These are phyloP conservation scores for Ilyonectria robusta DNA, from an alignment of 2,329 filamentous ascomycete genomes.

Conservation along the genomic window DNA sequence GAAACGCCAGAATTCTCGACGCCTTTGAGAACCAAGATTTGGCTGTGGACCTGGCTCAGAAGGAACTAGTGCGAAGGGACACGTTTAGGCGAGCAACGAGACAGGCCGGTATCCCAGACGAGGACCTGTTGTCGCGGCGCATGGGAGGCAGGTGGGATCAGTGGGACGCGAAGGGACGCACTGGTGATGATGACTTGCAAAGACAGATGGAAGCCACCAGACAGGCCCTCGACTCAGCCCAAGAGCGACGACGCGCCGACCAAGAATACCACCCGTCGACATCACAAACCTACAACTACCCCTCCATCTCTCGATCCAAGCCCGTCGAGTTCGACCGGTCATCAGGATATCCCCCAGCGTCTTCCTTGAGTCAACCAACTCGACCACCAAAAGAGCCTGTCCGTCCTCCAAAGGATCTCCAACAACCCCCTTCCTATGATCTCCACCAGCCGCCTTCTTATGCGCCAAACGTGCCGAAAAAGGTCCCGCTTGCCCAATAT, in stretches of 20 bases:
- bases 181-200: slow-evolving; percentile 60
- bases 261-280: slow-evolving; percentile 47
- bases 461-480: slow-evolving; percentile 48
- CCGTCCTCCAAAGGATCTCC: slow-evolving; percentile 43
- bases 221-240: slow-evolving; percentile 58
- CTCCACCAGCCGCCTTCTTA: slow-evolving; percentile 27
- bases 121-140: slow-evolving; percentile 70
- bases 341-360: slow-evolving; percentile 31
- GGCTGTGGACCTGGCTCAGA: slow-evolving; percentile 81
- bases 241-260: slow-evolving; percentile 43
- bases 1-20: slow-evolving; percentile 73
- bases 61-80: slow-evolving; percentile 79
- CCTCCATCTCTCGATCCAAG: slow-evolving; percentile 67
- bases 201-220: slow-evolving; percentile 69
- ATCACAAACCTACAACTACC: slow-evolving; percentile 66
- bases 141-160: slow-evolving; percentile 61
- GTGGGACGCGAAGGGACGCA: slow-evolving; percentile 50
- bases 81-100: slow-evolving; percentile 70
- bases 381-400: slow-evolving; percentile 52
- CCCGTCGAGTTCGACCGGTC: slow-evolving; percentile 61
- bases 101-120: slow-evolving; percentile 69
- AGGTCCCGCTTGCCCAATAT: slow-evolving; percentile 46
- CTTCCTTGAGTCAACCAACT: slow-evolving; percentile 49
- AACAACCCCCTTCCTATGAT: slow-evolving; percentile 32
- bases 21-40: slow-evolving; percentile 80